phyloP scores from a whole-genome alignment of 2,329 filamentous ascomycete species.

The Cadophora sp. region DNA sequence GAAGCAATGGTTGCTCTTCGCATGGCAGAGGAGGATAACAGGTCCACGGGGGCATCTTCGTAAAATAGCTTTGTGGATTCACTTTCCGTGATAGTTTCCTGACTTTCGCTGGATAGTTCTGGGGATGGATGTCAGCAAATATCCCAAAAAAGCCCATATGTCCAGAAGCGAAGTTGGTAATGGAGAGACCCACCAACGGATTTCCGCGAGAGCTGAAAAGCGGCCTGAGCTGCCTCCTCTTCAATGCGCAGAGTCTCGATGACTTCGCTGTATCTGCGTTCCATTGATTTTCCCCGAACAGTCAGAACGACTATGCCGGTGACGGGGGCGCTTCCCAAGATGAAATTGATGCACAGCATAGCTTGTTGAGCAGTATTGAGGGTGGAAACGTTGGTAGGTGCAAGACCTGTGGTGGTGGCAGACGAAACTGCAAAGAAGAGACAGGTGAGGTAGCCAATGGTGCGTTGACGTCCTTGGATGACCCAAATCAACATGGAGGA shows the following conservation, averaged over 20 bases:
- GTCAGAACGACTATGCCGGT: slow-evolving; percentile 69
- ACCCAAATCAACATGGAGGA: slow-evolving; percentile 67
- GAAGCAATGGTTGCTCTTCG: background rate
- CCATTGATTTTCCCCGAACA: slow-evolving; percentile 66
- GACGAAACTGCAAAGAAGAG: slow-evolving; percentile 71
- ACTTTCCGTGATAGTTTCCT: background rate
- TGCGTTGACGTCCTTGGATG: slow-evolving; percentile 56
- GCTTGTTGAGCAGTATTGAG: slow-evolving; percentile 73
- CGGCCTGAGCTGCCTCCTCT: slow-evolving; percentile 5
- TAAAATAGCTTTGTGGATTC: background rate
- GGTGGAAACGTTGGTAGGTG: slow-evolving; percentile 67
- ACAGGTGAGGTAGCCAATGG: slow-evolving; percentile 66
- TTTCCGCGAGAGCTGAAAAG: background rate
- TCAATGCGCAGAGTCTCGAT: background rate
- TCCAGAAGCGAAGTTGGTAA: background rate
- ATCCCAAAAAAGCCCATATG: too few relatives aligned
- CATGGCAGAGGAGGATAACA: background rate
- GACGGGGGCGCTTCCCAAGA: slow-evolving; percentile 69
- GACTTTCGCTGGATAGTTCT: background rate
- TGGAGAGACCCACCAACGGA: background rate
- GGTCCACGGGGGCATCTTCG: background rate
- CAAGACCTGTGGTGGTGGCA: slow-evolving; percentile 71
- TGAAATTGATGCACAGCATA: slow-evolving; percentile 67
- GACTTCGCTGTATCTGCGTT: slow-evolving; percentile 48
- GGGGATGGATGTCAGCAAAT: background rate